These are phyloP conservation scores for Dothistroma pini DNA, from an alignment of 2,329 filamentous ascomycete genomes.

Conservation along the genomic window DNA sequence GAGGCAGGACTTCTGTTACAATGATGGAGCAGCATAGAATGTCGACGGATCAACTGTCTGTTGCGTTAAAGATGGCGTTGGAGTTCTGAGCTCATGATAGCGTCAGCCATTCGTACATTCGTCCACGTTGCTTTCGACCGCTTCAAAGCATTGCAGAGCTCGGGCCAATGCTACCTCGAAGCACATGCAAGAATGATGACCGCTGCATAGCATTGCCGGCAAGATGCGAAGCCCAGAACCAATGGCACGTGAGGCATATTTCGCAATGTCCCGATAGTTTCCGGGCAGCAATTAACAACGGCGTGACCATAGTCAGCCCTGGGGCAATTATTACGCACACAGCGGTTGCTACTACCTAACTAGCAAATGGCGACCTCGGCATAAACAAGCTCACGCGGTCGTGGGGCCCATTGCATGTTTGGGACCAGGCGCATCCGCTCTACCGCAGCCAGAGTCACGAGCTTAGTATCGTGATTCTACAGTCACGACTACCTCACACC, in stretches of 20 bases:
- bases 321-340: not conserved
- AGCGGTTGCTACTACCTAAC: not conserved
- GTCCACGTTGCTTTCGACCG: too few species aligned
- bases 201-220: not conserved
- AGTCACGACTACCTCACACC: not conserved
- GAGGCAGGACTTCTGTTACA: not conserved
- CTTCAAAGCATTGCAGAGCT: not conserved
- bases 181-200: not conserved
- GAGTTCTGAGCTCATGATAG: not conserved
- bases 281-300: not conserved
- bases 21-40: not conserved
- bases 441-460: not conserved
- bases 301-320: not conserved
- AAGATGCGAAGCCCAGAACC: not conserved
- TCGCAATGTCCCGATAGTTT: not conserved
- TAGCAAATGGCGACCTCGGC: not conserved
- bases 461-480: not conserved
- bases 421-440: not conserved
- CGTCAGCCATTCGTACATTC: not conserved
- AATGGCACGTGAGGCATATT: not conserved
- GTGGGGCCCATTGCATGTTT: not conserved
- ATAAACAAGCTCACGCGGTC: not conserved
- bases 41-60: not conserved
- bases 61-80: not conserved
- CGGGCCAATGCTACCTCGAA: not conserved